A percentile compares a stretch with the other conserved stretches of the same genome.
These are phyloP conservation scores for Entoloma clypeatum DNA, from an alignment of 1,284 basidiomycete genomes.

Conservation along the genomic window DNA sequence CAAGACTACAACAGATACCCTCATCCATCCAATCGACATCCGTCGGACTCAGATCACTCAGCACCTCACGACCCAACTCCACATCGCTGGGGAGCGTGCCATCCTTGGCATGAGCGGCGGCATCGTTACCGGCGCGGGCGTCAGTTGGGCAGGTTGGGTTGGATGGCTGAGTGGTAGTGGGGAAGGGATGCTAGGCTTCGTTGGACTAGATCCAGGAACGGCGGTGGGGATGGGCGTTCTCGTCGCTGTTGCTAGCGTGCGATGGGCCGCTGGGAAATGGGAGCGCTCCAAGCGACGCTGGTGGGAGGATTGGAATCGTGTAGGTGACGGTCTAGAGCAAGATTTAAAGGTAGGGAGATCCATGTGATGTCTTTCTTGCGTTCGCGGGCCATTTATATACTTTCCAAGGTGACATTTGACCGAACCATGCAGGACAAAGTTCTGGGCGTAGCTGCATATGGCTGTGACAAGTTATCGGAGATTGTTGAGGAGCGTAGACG, in stretches of 20 bases:
- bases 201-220: slow-evolving; percentile 50
- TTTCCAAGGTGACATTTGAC: slow-evolving; percentile 42
- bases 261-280: slow-evolving; percentile 72
- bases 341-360: slow-evolving; percentile 77
- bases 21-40: slow-evolving; percentile 53
- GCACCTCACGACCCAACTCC: slow-evolving; percentile 60
- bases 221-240: slow-evolving; percentile 62
- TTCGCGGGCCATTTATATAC: slow-evolving; percentile 7
- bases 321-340: slow-evolving; percentile 65
- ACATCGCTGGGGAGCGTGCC: slow-evolving; percentile 61
- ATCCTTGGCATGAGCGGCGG: slow-evolving; percentile 52
- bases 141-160: slow-evolving; percentile 51
- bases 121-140: slow-evolving; percentile 39
- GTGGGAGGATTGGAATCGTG: slow-evolving; percentile 70
- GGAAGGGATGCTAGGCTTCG: slow-evolving; percentile 35
- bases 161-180: slow-evolving; percentile 43
- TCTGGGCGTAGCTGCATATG: slow-evolving; percentile 38
- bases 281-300: slow-evolving; percentile 66
- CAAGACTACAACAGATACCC: slow-evolving; percentile 43
- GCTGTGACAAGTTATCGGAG: slow-evolving; percentile 42
- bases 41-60: slow-evolving; percentile 57
- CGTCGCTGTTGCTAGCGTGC: slow-evolving; percentile 47
- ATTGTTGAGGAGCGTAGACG: slow-evolving; percentile 45
- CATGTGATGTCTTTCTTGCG: slow-evolving; percentile 22
- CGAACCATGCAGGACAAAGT: slow-evolving; percentile 46